Conservation (phyloP, 208 protist genomes). For the Acanthamoeba culbertsoni region DNA sequence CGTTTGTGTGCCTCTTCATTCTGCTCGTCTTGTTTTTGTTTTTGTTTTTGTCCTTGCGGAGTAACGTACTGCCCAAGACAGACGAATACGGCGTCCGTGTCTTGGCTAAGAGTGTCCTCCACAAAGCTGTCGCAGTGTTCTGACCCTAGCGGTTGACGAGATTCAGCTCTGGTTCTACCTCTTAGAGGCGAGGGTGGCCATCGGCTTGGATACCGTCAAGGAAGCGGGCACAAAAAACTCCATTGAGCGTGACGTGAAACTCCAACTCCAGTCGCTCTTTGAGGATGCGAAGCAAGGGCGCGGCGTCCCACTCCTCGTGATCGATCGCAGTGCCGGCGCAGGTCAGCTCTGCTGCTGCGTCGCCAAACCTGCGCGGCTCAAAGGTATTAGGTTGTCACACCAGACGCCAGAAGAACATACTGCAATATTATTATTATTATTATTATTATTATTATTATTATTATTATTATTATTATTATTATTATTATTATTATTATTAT, state of each 20-base stretch:
- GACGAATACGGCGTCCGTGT: slow-evolving; percentile 12
- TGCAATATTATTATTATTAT: background rate
- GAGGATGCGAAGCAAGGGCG: background rate
- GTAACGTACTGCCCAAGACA: background rate
- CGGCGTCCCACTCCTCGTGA: background rate
- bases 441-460: background rate
- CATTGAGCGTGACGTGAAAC: background rate
- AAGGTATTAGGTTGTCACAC: background rate
- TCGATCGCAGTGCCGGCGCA: background rate
- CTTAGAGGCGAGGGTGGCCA: no score
- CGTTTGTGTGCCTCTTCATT: no score
- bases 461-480: background rate
- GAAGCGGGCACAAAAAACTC: background rate
- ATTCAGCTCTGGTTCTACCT: no score
- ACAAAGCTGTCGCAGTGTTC: background rate
- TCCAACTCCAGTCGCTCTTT: background rate
- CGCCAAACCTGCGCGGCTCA: background rate
- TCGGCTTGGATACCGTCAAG: background rate
- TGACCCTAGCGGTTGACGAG: no score
- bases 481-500: background rate
- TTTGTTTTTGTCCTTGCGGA: no score
- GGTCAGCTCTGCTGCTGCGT: background rate
- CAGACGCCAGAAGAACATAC: background rate
- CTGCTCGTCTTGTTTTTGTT: no score
- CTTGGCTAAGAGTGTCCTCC: background rate